A percentile compares a stretch with the other conserved stretches of the same genome.
These are phyloP conservation scores for Pseudotsuga menziesii DNA, from an alignment of 75 land plant species.

Conservation along the genomic window DNA sequence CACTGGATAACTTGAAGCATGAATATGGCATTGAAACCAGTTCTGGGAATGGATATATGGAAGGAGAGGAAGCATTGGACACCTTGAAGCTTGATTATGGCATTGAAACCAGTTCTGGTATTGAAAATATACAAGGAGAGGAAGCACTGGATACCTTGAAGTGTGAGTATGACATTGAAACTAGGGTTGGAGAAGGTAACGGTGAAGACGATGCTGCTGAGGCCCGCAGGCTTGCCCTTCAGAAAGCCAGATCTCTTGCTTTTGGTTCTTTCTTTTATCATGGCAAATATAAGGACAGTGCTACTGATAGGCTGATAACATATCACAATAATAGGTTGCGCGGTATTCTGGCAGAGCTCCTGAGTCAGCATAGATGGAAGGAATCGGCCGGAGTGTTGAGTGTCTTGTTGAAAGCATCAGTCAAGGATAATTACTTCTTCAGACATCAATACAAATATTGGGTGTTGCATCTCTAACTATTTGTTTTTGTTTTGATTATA, in stretches of 20 bases:
- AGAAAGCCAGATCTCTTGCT: not conserved
- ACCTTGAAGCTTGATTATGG: not conserved
- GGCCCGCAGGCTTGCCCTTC: not conserved
- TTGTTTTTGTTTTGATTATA: no score
- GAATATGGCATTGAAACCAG: not conserved
- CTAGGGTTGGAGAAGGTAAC: not conserved
- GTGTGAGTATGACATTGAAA: not conserved
- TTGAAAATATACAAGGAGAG: no score
- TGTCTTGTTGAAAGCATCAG: not conserved
- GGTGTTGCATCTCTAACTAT: not conserved
- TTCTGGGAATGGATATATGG: not conserved
- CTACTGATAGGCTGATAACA: not conserved
- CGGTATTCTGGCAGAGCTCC: constrained; percentile 2
- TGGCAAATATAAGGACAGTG: not conserved
- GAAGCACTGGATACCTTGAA: not conserved
- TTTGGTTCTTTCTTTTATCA: not conserved
- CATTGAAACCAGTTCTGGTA: not conserved
- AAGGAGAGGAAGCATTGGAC: no score
- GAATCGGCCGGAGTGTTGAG: constrained; percentile 7
- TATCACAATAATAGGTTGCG: constrained; percentile 5
- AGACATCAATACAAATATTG: constrained; percentile 7
- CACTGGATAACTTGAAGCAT: not conserved
- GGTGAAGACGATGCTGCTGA: not conserved
- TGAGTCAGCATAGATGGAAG: constrained; percentile 5
- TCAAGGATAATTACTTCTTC: not conserved